Evolutionary conservation across 176 grass and related monocot genomes (phyloP).

Genomic region (Thalia dealbata): DNA sequence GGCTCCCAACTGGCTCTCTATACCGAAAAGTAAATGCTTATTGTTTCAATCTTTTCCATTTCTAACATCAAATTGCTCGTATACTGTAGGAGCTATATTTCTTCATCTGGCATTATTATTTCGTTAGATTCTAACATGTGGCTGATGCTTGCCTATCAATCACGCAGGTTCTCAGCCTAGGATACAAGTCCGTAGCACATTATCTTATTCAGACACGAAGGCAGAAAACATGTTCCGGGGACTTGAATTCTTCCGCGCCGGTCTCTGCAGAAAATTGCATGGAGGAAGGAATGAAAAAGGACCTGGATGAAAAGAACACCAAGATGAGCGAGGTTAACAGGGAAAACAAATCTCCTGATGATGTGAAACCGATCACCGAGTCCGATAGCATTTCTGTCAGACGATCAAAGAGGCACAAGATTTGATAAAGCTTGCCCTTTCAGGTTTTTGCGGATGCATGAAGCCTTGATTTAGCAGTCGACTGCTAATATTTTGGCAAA

Average conservation of each 20-base stretch:
- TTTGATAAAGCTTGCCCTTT: neutral
- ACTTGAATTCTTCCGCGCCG: conserved; percentile 26
- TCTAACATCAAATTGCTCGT: neutral
- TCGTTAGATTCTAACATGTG: neutral
- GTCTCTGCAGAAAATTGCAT: conserved; percentile 13
- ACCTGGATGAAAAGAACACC: conserved; percentile 15
- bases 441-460: neutral
- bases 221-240: conserved; percentile 11
- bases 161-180: conserved; percentile 44
- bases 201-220: conserved; percentile 61
- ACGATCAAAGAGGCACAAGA: conserved; percentile 22
- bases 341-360: neutral
- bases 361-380: conserved; percentile 17
- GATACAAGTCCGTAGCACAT: conserved; percentile 88
- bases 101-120: neutral
- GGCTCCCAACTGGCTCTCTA: conserved; percentile 50
- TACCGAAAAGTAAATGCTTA: conserved; percentile 58
- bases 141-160: neutral
- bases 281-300: conserved; percentile 8
- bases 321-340: conserved; percentile 21
- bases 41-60: neutral
- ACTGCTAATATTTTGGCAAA: no score
- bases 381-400: conserved; percentile 40
- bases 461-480: no score
- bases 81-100: neutral